A percentile compares a stretch with the other conserved stretches of the same genome.
Conservation (phyloP, 805 yeast genomes). For the Crinitomyces ghanaensis region DNA sequence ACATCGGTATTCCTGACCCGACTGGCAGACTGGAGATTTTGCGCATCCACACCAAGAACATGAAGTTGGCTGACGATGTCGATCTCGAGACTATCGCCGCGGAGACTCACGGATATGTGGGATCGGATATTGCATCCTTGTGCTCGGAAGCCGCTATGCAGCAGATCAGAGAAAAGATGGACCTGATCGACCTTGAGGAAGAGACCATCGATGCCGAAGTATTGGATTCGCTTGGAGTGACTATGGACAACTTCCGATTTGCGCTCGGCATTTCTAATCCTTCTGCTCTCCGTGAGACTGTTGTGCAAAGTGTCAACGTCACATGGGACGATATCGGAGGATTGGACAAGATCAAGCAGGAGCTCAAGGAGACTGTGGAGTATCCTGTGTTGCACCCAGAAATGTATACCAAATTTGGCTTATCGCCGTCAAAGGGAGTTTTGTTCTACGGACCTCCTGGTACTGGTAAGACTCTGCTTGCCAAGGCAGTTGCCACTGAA, state of each 20-base stretch:
- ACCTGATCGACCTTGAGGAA: slow-evolving; percentile 87
- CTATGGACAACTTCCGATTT: slow-evolving; percentile 97
- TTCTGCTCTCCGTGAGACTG: slow-evolving; percentile 98
- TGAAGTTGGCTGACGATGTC: slow-evolving; percentile 92
- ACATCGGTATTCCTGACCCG: slow-evolving; percentile 92
- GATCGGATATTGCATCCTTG: slow-evolving; percentile 95
- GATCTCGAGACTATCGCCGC: slow-evolving; percentile 92
- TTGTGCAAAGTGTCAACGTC: slow-evolving; percentile 95
- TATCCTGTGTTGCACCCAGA: slow-evolving; percentile 99
- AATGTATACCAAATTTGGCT: slow-evolving; percentile 94
- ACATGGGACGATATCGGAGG: slow-evolving; percentile 99
- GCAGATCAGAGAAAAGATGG: slow-evolving; percentile 99
- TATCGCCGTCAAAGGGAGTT: slow-evolving; percentile 97
- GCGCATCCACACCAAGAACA: slow-evolving; percentile 95
- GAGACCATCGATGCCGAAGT: slow-evolving; percentile 97
- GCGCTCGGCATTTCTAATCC: slow-evolving; percentile 98
- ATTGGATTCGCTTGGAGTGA: slow-evolving; percentile 90
- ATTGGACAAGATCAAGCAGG: slow-evolving; percentile 88
- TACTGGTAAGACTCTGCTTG: slow-evolving; percentile 97
- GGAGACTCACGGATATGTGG: slow-evolving; percentile 98
- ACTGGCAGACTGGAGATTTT: slow-evolving; percentile 95
- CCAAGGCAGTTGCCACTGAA: slow-evolving; percentile 98
- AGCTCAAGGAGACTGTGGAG: slow-evolving; percentile 97
- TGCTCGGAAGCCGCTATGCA: slow-evolving; percentile 99
- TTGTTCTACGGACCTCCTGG: slow-evolving; percentile 99